Percentiles rank a stretch among this genome's conserved stretches.
Evolutionary conservation across 768 basidiomycete species (phyloP).

Genomic region (Tremella mesenterica): DNA sequence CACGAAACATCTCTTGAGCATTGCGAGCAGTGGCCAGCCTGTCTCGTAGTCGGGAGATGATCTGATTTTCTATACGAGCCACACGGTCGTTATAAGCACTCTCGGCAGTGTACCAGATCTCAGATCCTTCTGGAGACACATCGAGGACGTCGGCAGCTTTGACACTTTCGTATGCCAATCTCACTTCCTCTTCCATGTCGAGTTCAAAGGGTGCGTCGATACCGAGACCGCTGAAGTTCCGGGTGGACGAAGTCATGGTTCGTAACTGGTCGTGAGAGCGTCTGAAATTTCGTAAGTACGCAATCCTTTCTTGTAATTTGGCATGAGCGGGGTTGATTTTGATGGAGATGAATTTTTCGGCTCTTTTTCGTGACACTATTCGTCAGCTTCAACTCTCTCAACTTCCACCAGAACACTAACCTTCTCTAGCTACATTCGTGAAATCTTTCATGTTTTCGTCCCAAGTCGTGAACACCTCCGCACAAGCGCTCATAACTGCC

Average conservation of each 20-base stretch:
- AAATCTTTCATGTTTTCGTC: slow-evolving; percentile 84
- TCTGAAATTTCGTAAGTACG: slow-evolving; percentile 83
- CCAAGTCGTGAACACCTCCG: slow-evolving; percentile 75
- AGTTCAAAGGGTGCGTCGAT: slow-evolving; percentile 60
- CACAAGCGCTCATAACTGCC: slow-evolving; percentile 64
- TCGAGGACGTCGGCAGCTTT: slow-evolving; percentile 95
- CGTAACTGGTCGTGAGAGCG: slow-evolving; percentile 96
- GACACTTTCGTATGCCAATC: slow-evolving; percentile 91
- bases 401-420: slow-evolving; percentile 16
- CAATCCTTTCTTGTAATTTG: slow-evolving; percentile 75
- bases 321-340: slow-evolving; percentile 85
- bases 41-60: slow-evolving; percentile 85
- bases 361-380: slow-evolving; percentile 68
- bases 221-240: slow-evolving; percentile 65
- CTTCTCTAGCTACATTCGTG: slow-evolving; percentile 80
- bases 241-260: slow-evolving; percentile 92
- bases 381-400: not conserved
- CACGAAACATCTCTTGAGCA: slow-evolving; percentile 98
- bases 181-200: slow-evolving; percentile 97
- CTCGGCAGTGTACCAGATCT: slow-evolving; percentile 96
- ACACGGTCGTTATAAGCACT: slow-evolving; percentile 97
- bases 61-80: slow-evolving; percentile 94
- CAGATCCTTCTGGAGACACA: slow-evolving; percentile 88
- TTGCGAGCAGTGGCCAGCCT: slow-evolving; percentile 88
- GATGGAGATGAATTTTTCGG: slow-evolving; percentile 92